phyloP scores from a whole-genome alignment of 2,329 filamentous ascomycete species.

The Corinectria fuckeliana region DNA sequence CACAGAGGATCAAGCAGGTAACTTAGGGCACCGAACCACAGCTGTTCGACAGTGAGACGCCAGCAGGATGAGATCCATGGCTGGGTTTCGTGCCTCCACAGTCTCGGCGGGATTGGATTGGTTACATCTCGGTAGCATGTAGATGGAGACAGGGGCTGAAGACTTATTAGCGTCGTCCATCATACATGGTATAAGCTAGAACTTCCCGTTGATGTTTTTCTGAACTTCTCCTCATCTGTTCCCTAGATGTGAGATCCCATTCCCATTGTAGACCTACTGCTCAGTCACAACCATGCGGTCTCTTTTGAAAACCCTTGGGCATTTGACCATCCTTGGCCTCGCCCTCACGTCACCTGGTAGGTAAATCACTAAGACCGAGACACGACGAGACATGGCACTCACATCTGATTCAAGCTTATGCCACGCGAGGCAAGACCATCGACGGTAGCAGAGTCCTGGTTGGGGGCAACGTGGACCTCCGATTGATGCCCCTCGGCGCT shows the following conservation, averaged over 20 bases:
- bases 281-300: not conserved
- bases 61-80: too few relatives aligned
- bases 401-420: not conserved
- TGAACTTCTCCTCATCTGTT: not conserved
- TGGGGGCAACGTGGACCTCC: conserved; percentile 35
- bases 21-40: not conserved
- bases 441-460: conserved; percentile 4
- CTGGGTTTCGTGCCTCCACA: not conserved
- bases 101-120: not conserved
- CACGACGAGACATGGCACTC: not conserved
- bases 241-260: not conserved
- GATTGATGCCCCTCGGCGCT: conserved; percentile 53
- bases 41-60: not conserved
- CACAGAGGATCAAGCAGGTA: not conserved
- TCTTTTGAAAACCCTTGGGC: conserved; percentile 8
- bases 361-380: conserved; percentile 28
- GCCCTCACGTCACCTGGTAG: conserved; percentile 25
- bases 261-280: not conserved
- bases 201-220: not conserved
- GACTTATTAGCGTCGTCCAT: not conserved
- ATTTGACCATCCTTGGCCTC: conserved; percentile 34
- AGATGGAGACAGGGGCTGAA: not conserved
- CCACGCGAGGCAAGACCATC: not conserved
- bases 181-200: not conserved
- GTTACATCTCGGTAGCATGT: not conserved